phyloP scores from a whole-genome alignment of 2,329 filamentous ascomycete species.

The Fusarium sacchari region DNA sequence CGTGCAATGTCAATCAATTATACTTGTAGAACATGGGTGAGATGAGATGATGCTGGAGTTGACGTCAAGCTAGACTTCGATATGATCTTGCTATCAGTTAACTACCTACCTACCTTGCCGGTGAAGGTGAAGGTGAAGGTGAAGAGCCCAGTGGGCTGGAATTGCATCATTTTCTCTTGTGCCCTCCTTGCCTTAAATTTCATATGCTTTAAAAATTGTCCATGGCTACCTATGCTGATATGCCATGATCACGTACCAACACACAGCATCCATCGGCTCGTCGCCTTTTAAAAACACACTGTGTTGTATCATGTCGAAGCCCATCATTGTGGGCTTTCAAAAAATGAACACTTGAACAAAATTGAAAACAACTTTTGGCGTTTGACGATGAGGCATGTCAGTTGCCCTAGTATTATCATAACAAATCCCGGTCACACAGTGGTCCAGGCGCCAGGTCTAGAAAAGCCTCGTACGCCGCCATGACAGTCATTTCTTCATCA shows the following conservation, averaged over 20 bases:
- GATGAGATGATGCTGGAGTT: neutral
- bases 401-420: conserved; percentile 17
- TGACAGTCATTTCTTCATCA: neutral
- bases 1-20: neutral
- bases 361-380: neutral
- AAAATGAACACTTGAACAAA: neutral
- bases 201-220: neutral
- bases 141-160: neutral
- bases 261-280: neutral
- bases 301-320: neutral
- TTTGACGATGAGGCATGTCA: neutral
- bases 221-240: neutral
- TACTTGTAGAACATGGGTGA: neutral
- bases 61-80: neutral
- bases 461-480: conserved; percentile 5
- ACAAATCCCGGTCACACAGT: neutral
- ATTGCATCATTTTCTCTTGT: neutral
- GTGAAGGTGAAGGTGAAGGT: neutral
- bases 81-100: neutral
- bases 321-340: neutral
- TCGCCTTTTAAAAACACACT: neutral
- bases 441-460: neutral
- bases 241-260: neutral
- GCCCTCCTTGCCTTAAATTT: neutral
- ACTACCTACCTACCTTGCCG: neutral